A percentile compares a stretch with the other conserved stretches of the same genome.
phyloP scores from a whole-genome alignment of 1,139 yeast species.

The Pneumocystis oryctolagi region DNA sequence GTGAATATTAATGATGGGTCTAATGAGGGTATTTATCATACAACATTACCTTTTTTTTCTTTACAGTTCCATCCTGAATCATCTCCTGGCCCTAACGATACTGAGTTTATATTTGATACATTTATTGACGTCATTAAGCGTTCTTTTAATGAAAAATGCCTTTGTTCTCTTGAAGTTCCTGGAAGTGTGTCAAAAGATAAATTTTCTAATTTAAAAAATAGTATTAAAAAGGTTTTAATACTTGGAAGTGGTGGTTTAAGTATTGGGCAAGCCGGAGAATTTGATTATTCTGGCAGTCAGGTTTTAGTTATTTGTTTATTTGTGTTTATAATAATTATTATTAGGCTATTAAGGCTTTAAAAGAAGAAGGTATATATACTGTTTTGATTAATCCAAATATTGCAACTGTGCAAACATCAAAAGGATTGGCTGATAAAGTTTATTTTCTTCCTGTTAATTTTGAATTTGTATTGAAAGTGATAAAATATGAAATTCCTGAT shows the following conservation, averaged over 20 bases:
- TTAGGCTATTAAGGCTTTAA: slow-evolving; percentile 63
- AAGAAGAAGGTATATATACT: slow-evolving; percentile 94
- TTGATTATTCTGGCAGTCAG: slow-evolving; percentile 74
- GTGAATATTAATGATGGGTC: slow-evolving; percentile 95
- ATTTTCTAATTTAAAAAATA: slow-evolving; percentile 30
- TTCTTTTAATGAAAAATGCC: slow-evolving; percentile 37
- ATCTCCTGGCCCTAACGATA: slow-evolving; percentile 98
- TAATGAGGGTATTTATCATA: slow-evolving; percentile 94
- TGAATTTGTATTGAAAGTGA: slow-evolving; percentile 89
- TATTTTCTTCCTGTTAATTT: slow-evolving; percentile 94
- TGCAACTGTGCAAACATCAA: slow-evolving; percentile 96
- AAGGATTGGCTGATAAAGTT: slow-evolving; percentile 89
- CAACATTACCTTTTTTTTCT: slow-evolving; percentile 81
- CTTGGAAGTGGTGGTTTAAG: slow-evolving; percentile 98
- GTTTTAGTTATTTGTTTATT: background rate
- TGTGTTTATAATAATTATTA: slow-evolving; percentile 27
- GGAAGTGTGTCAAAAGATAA: slow-evolving; percentile 55
- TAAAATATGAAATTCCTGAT: slow-evolving; percentile 88
- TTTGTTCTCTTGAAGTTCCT: slow-evolving; percentile 74
- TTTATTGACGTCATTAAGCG: slow-evolving; percentile 67
- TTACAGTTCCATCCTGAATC: slow-evolving; percentile 99
- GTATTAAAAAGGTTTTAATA: slow-evolving; percentile 85
- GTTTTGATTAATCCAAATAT: slow-evolving; percentile 92
- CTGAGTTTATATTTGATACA: slow-evolving; percentile 91
- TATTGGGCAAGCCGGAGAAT: slow-evolving; percentile 99